A percentile compares a stretch with the other conserved stretches of the same genome.
Evolutionary conservation across 768 basidiomycete species (phyloP).

Genomic region (Strobilomyces dryophilus): DNA sequence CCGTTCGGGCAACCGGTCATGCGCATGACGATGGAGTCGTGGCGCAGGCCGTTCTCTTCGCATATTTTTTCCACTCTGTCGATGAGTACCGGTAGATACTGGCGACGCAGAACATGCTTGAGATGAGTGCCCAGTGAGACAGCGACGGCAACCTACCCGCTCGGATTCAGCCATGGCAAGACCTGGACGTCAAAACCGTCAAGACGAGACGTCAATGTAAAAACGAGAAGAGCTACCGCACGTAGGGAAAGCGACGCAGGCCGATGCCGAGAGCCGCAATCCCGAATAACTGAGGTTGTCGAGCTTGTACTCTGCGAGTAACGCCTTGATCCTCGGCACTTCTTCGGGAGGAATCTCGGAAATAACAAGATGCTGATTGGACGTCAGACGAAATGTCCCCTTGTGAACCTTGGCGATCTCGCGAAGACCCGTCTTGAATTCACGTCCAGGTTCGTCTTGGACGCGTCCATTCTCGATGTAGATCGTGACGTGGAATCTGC

Average conservation of each 20-base stretch:
- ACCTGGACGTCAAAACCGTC: conserved; percentile 30
- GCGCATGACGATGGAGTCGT: conserved; percentile 96
- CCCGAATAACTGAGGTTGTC: conserved; percentile 81
- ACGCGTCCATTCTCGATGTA: conserved; percentile 98
- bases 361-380: conserved; percentile 92
- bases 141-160: conserved; percentile 37
- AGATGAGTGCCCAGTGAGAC: conserved; percentile 16
- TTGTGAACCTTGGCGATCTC: conserved; percentile 95
- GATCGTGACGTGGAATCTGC: conserved; percentile 85
- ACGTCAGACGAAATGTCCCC: conserved; percentile 88
- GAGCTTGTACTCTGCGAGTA: conserved; percentile 82
- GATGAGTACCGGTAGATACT: conserved; percentile 90
- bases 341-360: conserved; percentile 77
- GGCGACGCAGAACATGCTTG: conserved; percentile 34
- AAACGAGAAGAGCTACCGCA: conserved; percentile 48
- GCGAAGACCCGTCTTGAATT: conserved; percentile 89
- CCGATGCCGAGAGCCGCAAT: conserved; percentile 83
- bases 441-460: conserved; percentile 85
- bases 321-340: conserved; percentile 67
- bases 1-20: conserved; percentile 98
- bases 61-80: conserved; percentile 94
- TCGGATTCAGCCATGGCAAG: conserved; percentile 81
- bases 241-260: conserved; percentile 97
- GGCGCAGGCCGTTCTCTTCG: conserved; percentile 88
- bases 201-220: neutral